These are phyloP conservation scores for Fusarium penzigii DNA, from an alignment of 2,329 filamentous ascomycete species.

Conservation along the genomic window DNA sequence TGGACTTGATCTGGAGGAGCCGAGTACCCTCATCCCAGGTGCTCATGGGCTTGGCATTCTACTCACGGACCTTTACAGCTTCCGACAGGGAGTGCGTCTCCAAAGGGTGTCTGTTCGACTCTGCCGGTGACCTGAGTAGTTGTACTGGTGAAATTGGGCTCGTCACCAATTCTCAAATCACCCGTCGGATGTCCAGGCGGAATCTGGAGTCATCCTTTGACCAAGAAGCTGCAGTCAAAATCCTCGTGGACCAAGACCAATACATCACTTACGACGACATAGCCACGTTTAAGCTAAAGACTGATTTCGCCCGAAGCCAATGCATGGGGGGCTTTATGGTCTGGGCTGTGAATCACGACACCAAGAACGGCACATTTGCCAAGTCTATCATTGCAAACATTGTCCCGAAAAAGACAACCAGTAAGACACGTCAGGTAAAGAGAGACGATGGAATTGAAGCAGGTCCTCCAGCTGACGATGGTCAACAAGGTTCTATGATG, in stretches of 20 bases:
- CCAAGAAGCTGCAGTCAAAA: slow-evolving; percentile 1
- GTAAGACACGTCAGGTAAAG: too few relatives aligned
- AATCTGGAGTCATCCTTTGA: neutral
- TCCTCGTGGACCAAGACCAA: neutral
- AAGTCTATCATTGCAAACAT: neutral
- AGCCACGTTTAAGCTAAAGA: slow-evolving; percentile 6
- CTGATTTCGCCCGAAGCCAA: slow-evolving; percentile 2
- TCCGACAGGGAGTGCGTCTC: neutral
- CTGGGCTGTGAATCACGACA: slow-evolving; percentile 13
- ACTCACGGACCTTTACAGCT: neutral
- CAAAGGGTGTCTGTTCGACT: neutral
- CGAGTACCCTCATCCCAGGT: neutral
- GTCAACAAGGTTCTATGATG: too few relatives aligned
- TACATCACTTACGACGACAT: slow-evolving; percentile 10
- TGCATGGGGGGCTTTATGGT: slow-evolving; percentile 15
- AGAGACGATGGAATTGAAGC: too few relatives aligned
- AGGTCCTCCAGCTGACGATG: too few relatives aligned
- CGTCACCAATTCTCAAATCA: neutral
- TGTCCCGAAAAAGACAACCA: too few relatives aligned
- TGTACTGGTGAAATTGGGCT: neutral
- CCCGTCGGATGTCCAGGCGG: neutral
- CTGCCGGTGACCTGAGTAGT: neutral
- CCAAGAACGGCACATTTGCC: neutral
- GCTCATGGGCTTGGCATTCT: slow-evolving; percentile 14
- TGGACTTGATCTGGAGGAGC: slow-evolving; percentile 11